Evolutionary conservation across 2,329 filamentous ascomycete genomes (phyloP).

Genomic region (Diaporthe velutina): DNA sequence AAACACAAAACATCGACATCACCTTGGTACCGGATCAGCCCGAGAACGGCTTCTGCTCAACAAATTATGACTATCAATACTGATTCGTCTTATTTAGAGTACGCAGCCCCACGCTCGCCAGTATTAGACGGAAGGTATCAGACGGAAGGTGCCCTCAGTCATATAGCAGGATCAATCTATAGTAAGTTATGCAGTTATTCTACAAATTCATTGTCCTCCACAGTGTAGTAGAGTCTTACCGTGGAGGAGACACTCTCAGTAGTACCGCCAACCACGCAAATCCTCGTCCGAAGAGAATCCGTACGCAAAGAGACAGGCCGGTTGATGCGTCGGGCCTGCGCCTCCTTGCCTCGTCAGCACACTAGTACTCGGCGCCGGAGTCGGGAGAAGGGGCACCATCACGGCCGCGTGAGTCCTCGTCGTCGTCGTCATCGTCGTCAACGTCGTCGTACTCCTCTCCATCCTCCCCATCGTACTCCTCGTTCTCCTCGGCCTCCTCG

Average conservation of each 20-base stretch:
- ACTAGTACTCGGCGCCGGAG: not conserved
- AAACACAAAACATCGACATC: not conserved
- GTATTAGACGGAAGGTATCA: not conserved
- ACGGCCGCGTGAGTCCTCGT: not conserved
- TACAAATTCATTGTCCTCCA: not conserved
- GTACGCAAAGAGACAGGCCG: not conserved
- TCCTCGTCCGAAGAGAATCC: not conserved
- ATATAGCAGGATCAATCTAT: not conserved
- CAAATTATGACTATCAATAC: not conserved
- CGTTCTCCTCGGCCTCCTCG: not conserved
- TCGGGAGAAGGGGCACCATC: not conserved
- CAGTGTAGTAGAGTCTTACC: not conserved
- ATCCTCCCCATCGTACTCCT: not conserved
- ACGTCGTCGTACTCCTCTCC: not conserved
- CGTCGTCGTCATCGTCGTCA: not conserved
- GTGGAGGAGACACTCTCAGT: not conserved
- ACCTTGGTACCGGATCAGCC: not conserved
- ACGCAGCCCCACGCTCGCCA: not conserved
- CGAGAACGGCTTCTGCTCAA: not conserved
- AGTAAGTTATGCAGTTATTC: too few species aligned
- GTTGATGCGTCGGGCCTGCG: not conserved
- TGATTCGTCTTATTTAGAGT: not conserved
- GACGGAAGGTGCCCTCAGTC: not conserved
- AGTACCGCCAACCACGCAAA: not conserved
- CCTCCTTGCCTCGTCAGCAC: not conserved